A percentile compares a stretch with the other conserved stretches of the same genome.
phyloP scores from a whole-genome alignment of 2,329 filamentous ascomycete genomes.

The Penicillium hordei region DNA sequence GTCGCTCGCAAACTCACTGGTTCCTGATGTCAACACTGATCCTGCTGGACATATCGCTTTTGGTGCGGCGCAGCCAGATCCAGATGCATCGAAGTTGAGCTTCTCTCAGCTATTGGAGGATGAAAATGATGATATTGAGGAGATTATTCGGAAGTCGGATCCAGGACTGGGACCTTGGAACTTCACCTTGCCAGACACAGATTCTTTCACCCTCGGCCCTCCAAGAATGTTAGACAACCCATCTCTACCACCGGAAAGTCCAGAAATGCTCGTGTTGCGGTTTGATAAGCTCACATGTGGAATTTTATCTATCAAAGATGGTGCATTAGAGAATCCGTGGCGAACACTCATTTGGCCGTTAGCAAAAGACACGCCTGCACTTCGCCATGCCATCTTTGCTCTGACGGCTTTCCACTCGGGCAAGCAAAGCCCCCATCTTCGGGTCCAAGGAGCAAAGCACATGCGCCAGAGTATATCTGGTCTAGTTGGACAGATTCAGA shows the following conservation, averaged over 20 bases:
- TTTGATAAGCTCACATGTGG: slow-evolving; percentile 68
- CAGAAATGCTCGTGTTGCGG: slow-evolving; percentile 62
- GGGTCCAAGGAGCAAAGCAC: slow-evolving; percentile 65
- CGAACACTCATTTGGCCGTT: slow-evolving; percentile 69
- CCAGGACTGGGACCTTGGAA: slow-evolving; percentile 36
- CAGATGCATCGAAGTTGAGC: slow-evolving; percentile 22
- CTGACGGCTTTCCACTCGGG: slow-evolving; percentile 69
- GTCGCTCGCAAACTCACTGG: slow-evolving; percentile 16
- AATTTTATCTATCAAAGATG: slow-evolving; percentile 70
- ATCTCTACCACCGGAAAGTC: slow-evolving; percentile 51
- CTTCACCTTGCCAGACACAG: slow-evolving; percentile 40
- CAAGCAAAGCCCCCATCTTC: slow-evolving; percentile 56
- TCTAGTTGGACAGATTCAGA: slow-evolving; percentile 60
- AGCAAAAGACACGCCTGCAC: slow-evolving; percentile 61
- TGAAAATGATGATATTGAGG: slow-evolving; percentile 54
- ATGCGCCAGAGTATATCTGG: slow-evolving; percentile 64
- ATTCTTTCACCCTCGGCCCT: slow-evolving; percentile 38
- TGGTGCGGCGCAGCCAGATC: slow-evolving; percentile 9
- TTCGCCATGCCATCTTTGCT: slow-evolving; percentile 67
- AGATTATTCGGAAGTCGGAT: slow-evolving; percentile 50
- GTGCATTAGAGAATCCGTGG: slow-evolving; percentile 69
- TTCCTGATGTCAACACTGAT: slow-evolving; percentile 2
- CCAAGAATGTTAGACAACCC: slow-evolving; percentile 48
- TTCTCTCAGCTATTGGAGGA: slow-evolving; percentile 37
- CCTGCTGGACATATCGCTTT: background rate